phyloP scores from a whole-genome alignment of 2,329 filamentous ascomycete species.

The Lasiodiplodia hormozganensis region DNA sequence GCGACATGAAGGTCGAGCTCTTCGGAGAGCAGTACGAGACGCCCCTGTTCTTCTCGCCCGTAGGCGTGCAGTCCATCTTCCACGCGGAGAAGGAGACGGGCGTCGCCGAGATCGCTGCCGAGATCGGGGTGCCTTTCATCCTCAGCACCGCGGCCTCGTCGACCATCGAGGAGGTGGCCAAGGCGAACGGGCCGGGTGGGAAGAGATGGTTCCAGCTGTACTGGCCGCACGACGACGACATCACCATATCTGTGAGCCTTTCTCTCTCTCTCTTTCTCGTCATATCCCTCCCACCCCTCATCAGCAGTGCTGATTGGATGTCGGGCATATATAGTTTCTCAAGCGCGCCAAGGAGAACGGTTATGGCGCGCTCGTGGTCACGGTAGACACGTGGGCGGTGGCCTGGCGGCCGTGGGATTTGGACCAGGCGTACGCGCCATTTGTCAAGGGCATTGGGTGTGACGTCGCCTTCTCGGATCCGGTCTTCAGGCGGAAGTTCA shows the following conservation, averaged over 20 bases:
- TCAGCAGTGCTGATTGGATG: background rate
- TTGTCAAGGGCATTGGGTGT: slow-evolving; percentile 56
- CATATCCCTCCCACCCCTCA: too few species aligned
- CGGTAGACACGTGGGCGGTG: slow-evolving; percentile 71
- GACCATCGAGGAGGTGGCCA: slow-evolving; percentile 69
- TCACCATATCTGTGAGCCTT: slow-evolving; percentile 60
- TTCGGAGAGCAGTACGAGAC: slow-evolving; percentile 52
- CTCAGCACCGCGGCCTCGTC: slow-evolving; percentile 68
- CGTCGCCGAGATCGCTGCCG: slow-evolving; percentile 64
- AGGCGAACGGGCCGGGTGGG: slow-evolving; percentile 58
- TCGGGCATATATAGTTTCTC: slow-evolving; percentile 51
- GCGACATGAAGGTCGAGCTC: slow-evolving; percentile 20
- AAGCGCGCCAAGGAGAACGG: slow-evolving; percentile 65
- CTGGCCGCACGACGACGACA: slow-evolving; percentile 69
- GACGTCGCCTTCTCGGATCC: slow-evolving; percentile 71
- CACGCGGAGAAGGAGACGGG: slow-evolving; percentile 70
- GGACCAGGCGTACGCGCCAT: slow-evolving; percentile 58
- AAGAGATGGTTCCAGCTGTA: slow-evolving; percentile 75
- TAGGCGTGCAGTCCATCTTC: slow-evolving; percentile 71
- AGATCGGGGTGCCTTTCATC: slow-evolving; percentile 68
- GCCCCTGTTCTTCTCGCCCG: slow-evolving; percentile 68
- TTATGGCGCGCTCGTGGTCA: slow-evolving; percentile 71
- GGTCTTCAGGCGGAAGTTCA: slow-evolving; percentile 66
- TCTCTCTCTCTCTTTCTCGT: background rate
- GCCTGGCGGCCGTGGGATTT: slow-evolving; percentile 72